phyloP scores from a whole-genome alignment of 2,329 filamentous ascomycete species.

The Xylaria sp. region DNA sequence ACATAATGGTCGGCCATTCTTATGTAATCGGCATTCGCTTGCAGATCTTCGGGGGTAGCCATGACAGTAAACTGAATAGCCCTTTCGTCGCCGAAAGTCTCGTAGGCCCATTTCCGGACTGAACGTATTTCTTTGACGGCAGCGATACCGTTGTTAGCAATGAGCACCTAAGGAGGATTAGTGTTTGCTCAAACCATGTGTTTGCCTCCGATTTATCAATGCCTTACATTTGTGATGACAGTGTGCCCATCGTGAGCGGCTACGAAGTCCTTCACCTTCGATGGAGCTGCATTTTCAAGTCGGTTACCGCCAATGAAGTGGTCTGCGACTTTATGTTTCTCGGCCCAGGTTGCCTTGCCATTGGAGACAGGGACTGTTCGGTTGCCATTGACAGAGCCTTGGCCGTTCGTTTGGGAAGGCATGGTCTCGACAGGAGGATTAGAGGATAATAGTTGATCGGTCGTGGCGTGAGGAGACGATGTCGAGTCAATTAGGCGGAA shows the following conservation, averaged over 20 bases:
- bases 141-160: constrained; percentile 99
- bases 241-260: constrained; percentile 90
- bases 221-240: constrained; percentile 92
- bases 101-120: constrained; percentile 99
- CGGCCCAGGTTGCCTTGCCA: constrained; percentile 75
- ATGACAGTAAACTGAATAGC: constrained; percentile 99
- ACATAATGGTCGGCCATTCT: constrained; percentile 99
- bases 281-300: constrained; percentile 81
- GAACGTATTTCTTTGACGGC: constrained; percentile 99
- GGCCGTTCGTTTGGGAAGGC: constrained; percentile 44
- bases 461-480: constrained; percentile 30
- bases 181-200: not conserved
- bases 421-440: constrained; percentile 36
- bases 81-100: constrained; percentile 97
- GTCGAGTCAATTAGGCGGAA: constrained; percentile 41
- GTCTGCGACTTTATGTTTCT: constrained; percentile 83
- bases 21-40: constrained; percentile 98
- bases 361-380: constrained; percentile 65
- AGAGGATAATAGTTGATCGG: constrained; percentile 33
- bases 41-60: constrained; percentile 97
- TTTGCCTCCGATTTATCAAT: not conserved
- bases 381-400: constrained; percentile 55
- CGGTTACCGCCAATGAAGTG: constrained; percentile 98
- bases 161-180: constrained; percentile 76
- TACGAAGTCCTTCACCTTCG: constrained; percentile 97